These are phyloP conservation scores for Yamadazyma phyllophila DNA, from an alignment of 805 yeast genomes.

Conservation along the genomic window DNA sequence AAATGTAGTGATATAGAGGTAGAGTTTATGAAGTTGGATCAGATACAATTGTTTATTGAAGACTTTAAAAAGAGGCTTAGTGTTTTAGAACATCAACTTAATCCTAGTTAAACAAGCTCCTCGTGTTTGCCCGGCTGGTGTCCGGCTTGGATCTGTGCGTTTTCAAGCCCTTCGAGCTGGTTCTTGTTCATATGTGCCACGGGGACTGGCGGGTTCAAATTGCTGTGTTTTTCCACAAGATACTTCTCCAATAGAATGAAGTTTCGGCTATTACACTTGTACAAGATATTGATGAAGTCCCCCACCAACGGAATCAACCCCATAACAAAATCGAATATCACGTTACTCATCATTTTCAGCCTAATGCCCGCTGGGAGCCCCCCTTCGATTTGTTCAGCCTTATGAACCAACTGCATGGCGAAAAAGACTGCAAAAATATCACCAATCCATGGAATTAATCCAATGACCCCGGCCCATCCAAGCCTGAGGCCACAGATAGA, in stretches of 20 bases:
- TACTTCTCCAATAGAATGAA: slow-evolving; percentile 47
- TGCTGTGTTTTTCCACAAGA: slow-evolving; percentile 30
- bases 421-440: slow-evolving; percentile 29
- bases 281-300: slow-evolving; percentile 64
- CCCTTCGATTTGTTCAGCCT: slow-evolving; percentile 35
- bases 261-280: slow-evolving; percentile 76
- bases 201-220: neutral
- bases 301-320: slow-evolving; percentile 72
- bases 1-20: slow-evolving; percentile 51
- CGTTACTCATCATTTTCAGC: slow-evolving; percentile 38
- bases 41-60: slow-evolving; percentile 39
- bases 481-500: slow-evolving; percentile 38
- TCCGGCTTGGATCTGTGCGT: neutral
- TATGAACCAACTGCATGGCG: slow-evolving; percentile 29
- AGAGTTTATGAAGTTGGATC: slow-evolving; percentile 53
- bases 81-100: slow-evolving; percentile 28
- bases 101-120: slow-evolving; percentile 3
- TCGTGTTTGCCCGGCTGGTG: slow-evolving; percentile 9
- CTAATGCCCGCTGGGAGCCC: slow-evolving; percentile 33
- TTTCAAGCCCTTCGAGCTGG: slow-evolving; percentile 6
- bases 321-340: slow-evolving; percentile 37
- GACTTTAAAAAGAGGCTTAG: slow-evolving; percentile 41
- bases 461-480: slow-evolving; percentile 45
- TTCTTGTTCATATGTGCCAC: slow-evolving; percentile 6
- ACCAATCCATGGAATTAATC: slow-evolving; percentile 43